These are phyloP conservation scores for Leccinum truebloodii DNA, from an alignment of 768 basidiomycete genomes.

Conservation along the genomic window DNA sequence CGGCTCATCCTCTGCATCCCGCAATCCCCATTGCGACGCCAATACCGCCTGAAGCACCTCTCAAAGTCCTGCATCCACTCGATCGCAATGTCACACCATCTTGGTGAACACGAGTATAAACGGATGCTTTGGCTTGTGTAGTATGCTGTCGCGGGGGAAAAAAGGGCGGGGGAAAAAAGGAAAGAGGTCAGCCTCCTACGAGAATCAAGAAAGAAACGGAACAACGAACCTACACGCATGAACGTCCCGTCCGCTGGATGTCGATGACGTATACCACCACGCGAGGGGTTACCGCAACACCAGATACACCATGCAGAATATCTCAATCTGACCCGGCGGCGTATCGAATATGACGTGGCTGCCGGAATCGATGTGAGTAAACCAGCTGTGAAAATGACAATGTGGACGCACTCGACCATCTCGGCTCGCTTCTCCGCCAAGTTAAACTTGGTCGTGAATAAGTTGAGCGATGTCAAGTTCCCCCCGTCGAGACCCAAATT, in stretches of 20 bases:
- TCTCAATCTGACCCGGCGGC: slow-evolving; percentile 97
- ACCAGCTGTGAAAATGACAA: neutral
- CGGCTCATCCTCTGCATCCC: slow-evolving; percentile 84
- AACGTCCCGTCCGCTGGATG: slow-evolving; percentile 94
- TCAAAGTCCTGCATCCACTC: too few species aligned
- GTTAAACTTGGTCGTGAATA: slow-evolving; percentile 94
- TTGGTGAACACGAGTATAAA: too few species aligned
- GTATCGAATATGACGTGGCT: slow-evolving; percentile 94
- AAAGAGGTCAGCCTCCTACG: neutral
- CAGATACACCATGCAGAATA: slow-evolving; percentile 95
- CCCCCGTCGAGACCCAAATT: slow-evolving; percentile 40
- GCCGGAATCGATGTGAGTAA: slow-evolving; percentile 1
- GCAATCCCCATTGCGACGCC: slow-evolving; percentile 62
- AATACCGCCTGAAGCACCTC: slow-evolving; percentile 83
- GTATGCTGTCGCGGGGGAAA: slow-evolving; percentile 56
- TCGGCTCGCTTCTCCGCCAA: slow-evolving; percentile 91
- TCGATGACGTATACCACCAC: slow-evolving; percentile 95
- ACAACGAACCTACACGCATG: slow-evolving; percentile 86
- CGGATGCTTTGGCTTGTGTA: slow-evolving; percentile 93
- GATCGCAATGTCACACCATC: too few species aligned
- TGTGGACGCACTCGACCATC: slow-evolving; percentile 72
- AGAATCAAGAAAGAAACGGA: slow-evolving; percentile 2
- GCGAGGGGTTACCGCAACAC: slow-evolving; percentile 66
- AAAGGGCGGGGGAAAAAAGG: too few species aligned
- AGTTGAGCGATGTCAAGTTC: slow-evolving; percentile 92